phyloP scores from a whole-genome alignment of 148 eudicot genomes.

The Persicaria tinctoria region DNA sequence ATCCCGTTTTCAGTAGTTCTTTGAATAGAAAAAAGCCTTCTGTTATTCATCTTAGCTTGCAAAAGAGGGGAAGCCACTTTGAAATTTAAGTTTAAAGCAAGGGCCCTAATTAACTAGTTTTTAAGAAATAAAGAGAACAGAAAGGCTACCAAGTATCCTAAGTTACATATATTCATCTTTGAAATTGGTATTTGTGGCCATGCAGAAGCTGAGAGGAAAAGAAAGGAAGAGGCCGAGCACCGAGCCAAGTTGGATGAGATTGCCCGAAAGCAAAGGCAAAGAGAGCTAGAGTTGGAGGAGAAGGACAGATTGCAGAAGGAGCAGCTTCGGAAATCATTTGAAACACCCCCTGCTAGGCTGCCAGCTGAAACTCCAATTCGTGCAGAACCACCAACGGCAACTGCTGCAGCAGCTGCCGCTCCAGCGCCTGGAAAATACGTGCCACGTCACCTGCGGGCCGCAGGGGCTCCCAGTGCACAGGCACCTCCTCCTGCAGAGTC shows the following conservation, averaged over 20 bases:
- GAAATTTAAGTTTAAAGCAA: no score
- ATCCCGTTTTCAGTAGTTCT: not conserved
- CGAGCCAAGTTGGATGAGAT: conserved; percentile 72
- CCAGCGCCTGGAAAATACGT: conserved; percentile 58
- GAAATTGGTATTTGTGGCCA: not conserved
- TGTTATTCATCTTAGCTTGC: no score
- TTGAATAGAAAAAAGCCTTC: no score
- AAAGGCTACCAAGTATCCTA: no score
- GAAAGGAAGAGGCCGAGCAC: conserved; percentile 68
- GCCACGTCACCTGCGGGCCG: conserved; percentile 33
- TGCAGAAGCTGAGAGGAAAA: conserved; percentile 21
- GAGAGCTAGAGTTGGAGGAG: conserved; percentile 83
- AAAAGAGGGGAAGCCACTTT: no score
- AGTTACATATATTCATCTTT: no score
- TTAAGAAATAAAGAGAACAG: no score
- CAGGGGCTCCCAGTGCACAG: conserved; percentile 14
- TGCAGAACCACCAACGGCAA: conserved; percentile 15
- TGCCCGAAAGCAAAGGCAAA: conserved; percentile 78
- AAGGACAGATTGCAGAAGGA: conserved; percentile 49
- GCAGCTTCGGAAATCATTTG: conserved; percentile 32
- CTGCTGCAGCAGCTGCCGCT: conserved; percentile 19
- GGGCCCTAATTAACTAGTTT: no score
- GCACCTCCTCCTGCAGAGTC: conserved; percentile 42
- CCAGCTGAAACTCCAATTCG: conserved; percentile 27
- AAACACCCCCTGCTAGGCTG: conserved; percentile 17